Conservation (phyloP, 208 protist genomes). For the Crithidia bombi region DNA sequence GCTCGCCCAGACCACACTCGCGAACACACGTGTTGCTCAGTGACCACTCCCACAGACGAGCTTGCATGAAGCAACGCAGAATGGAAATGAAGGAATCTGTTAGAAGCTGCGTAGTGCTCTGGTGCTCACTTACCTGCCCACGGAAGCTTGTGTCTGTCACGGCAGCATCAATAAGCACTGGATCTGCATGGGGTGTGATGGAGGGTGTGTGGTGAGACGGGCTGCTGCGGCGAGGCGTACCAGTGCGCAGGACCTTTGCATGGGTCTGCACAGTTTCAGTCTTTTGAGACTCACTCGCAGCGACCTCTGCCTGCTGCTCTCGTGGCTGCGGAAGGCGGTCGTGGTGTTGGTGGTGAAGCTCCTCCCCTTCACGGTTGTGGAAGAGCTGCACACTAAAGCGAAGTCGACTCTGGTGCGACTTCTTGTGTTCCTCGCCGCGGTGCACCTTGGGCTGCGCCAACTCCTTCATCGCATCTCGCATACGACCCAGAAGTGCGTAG, state of each 20-base stretch:
- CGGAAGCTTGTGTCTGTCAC: constrained; percentile 36
- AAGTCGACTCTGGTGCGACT: constrained; percentile 23
- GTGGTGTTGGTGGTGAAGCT: constrained; percentile 4
- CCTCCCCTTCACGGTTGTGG: background rate
- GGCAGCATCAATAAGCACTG: constrained; percentile 12
- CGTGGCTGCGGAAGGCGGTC: background rate
- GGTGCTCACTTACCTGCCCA: constrained; percentile 41
- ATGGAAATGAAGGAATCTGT: constrained; percentile 25
- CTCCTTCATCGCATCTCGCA: constrained; percentile 29
- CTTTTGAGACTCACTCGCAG: background rate
- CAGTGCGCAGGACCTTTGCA: constrained; percentile 9
- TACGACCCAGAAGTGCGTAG: constrained; percentile 21
- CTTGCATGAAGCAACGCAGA: constrained; percentile 34
- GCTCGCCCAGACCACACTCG: constrained; percentile 34
- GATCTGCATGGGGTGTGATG: background rate
- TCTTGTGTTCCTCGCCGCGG: constrained; percentile 26
- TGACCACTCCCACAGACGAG: constrained; percentile 48
- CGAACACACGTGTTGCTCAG: constrained; percentile 48
- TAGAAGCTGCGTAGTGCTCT: constrained; percentile 9
- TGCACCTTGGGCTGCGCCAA: constrained; percentile 29
- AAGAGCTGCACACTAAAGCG: constrained; percentile 27
- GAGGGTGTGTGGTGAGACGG: background rate
- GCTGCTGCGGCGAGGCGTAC: background rate
- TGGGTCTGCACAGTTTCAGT: background rate
- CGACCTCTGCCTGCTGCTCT: background rate